Conservation (phyloP, 208 protist genomes). For the Wallacemonas collosoma region DNA sequence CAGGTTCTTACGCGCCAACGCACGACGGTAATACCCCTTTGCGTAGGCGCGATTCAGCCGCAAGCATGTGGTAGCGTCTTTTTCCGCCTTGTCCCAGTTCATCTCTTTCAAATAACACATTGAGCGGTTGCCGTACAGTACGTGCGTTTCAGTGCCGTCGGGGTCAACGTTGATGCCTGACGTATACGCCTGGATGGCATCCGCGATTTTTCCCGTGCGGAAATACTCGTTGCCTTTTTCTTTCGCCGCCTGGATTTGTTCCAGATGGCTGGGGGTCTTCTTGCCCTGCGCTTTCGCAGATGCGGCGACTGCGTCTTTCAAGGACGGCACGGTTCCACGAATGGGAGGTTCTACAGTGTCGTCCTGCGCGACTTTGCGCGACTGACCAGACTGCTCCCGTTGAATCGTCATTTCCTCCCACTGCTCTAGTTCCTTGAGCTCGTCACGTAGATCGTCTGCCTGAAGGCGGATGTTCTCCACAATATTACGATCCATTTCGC, state of each 20-base stretch:
- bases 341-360: conserved; percentile 57
- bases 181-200: conserved; percentile 84
- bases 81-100: conserved; percentile 76
- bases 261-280: conserved; percentile 24
- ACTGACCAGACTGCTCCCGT: conserved; percentile 39
- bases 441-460: conserved; percentile 85
- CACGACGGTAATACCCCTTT: conserved; percentile 89
- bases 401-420: conserved; percentile 75
- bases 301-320: conserved; percentile 72
- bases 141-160: conserved; percentile 52
- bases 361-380: conserved; percentile 26
- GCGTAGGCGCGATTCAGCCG: conserved; percentile 81
- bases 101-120: conserved; percentile 85
- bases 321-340: conserved; percentile 83
- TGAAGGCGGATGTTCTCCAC: conserved; percentile 78
- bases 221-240: conserved; percentile 89
- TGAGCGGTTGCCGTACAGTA: conserved; percentile 87
- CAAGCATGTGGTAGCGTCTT: conserved; percentile 78
- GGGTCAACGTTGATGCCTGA: conserved; percentile 86
- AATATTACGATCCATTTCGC: conserved; percentile 39
- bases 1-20: conserved; percentile 81
- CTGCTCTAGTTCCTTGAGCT: conserved; percentile 79
- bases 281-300: conserved; percentile 29
- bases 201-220: conserved; percentile 57
- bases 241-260: conserved; percentile 69